These are phyloP conservation scores for Salinomyces thailandicus DNA, from an alignment of 2,329 filamentous ascomycete genomes.

Conservation along the genomic window DNA sequence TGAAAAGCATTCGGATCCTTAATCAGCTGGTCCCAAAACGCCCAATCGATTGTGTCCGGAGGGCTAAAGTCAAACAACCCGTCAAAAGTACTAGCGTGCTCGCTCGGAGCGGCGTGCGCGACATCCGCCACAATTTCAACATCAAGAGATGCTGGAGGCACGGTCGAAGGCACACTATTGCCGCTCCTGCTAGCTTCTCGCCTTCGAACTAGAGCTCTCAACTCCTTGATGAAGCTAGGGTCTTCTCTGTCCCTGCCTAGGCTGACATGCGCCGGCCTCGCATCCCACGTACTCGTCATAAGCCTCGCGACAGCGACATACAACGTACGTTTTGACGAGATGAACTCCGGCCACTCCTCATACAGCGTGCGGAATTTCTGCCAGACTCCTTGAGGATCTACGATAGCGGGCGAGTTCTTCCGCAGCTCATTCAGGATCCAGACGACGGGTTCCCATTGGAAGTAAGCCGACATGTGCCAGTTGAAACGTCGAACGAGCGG, in stretches of 20 bases:
- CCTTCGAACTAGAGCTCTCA: neutral
- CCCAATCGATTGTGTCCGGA: constrained; percentile 3
- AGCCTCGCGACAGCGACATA: constrained; percentile 35
- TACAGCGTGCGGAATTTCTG: constrained; percentile 35
- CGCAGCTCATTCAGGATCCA: constrained; percentile 28
- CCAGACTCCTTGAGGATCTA: constrained; percentile 28
- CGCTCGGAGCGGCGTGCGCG: neutral
- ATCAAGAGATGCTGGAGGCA: neutral
- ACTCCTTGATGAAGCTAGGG: constrained; percentile 3
- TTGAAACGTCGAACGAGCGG: constrained; percentile 36
- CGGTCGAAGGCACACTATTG: neutral
- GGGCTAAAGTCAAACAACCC: neutral
- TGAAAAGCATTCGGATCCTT: constrained; percentile 14
- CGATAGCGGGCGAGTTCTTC: neutral
- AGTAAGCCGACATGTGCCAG: constrained; percentile 44
- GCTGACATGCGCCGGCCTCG: constrained; percentile 4
- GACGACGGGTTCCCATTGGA: constrained; percentile 34
- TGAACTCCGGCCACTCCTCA: constrained; percentile 32
- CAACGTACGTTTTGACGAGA: constrained; percentile 29
- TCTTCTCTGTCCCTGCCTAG: neutral
- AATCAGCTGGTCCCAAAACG: constrained; percentile 5
- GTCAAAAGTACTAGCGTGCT: neutral
- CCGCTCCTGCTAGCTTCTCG: constrained; percentile 38
- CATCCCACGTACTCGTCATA: constrained; percentile 37
- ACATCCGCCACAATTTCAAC: neutral